Evolutionary conservation across 441 rosid genomes (phyloP).

Genomic region (Erodium texanum): DNA sequence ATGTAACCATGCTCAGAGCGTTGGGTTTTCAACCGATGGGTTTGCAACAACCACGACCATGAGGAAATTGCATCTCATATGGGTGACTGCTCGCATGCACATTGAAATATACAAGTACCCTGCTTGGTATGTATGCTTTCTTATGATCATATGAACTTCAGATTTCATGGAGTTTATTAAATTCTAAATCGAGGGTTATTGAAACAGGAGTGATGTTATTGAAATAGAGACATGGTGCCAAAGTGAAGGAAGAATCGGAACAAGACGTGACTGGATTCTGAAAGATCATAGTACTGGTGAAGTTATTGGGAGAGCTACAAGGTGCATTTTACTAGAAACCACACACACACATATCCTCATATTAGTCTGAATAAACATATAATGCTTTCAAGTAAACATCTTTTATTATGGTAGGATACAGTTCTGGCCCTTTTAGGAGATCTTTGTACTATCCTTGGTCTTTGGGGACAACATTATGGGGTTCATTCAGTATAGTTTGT

Average conservation of each 20-base stretch:
- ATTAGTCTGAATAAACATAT: not conserved
- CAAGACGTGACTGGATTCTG: constrained; percentile 90
- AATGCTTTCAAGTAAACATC: constrained; percentile 1
- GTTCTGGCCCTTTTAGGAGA: not conserved
- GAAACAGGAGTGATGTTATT: constrained; percentile 78
- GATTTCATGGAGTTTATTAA: not conserved
- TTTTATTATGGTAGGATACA: not conserved
- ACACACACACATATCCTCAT: not conserved
- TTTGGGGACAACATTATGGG: no score
- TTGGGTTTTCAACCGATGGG: constrained; percentile 92
- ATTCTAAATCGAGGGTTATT: constrained; percentile 2
- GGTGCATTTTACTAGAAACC: constrained; percentile 30
- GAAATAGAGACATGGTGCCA: constrained; percentile 98
- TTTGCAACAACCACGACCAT: constrained; percentile 78
- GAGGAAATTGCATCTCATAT: constrained; percentile 90
- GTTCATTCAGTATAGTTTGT: no score
- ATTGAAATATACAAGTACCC: constrained; percentile 86
- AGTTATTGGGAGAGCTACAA: constrained; percentile 90
- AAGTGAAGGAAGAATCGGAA: constrained; percentile 85
- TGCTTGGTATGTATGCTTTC: constrained; percentile 48
- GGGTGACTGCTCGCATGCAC: constrained; percentile 98
- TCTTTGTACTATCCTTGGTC: not conserved
- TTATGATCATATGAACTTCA: not conserved
- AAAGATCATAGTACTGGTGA: constrained; percentile 64
- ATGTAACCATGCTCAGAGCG: constrained; percentile 84